Evolutionary conservation across 2,329 filamentous ascomycete species (phyloP), one percentile per base, ranked within the genome.

Genomic region (Moelleriella libera): DNA sequence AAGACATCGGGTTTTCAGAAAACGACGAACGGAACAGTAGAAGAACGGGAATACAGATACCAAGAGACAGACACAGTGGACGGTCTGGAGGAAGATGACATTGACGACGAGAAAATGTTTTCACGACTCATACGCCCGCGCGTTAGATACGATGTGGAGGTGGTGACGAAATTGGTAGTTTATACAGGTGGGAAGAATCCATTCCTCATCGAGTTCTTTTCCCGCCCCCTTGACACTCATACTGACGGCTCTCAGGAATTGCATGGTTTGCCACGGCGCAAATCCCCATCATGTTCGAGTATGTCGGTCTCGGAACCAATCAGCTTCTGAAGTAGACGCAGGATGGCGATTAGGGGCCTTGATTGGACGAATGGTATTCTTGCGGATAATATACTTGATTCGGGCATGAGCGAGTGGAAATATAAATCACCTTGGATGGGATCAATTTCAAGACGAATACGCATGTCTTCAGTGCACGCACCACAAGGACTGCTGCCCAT

Each of bases 111-210:
- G 55, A 85, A 94, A 60, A 82, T 97, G 63, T 96, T 97, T 63
- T 83, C 82, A 43, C 80, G 76, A 60, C 72, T 97, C 48, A 82
- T 88, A 52, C 87, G 84, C 66, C 88, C 92, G 45, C 80, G 92
- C 54, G 89, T 96, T 50, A 75, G 89, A 56, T 98, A 97, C 60
- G 92, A 98, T 65, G 90, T 97, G n/a, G 92, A 98, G 65, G 90
- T 98, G 40, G 85, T 98, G 39, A 97, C 92, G 5, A 97, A 96
- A 67, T 66, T 98, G 51, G 85, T 98, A 57, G 88, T 98, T 29
- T 98, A 98, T 68, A 77, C 84, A 50, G 92, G 90, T 88, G 68
- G 64, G 30, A 31, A 21, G 30, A 31, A 12, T 6, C 31, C 28
- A 21, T 21, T 12, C 28, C 11, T 7, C 14, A 7, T 11, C 40